Percentiles rank a stretch among this genome's conserved stretches.
Evolutionary conservation across 495 filamentous ascomycete genomes (phyloP).

Genomic region (Aspergillus cristatus): DNA sequence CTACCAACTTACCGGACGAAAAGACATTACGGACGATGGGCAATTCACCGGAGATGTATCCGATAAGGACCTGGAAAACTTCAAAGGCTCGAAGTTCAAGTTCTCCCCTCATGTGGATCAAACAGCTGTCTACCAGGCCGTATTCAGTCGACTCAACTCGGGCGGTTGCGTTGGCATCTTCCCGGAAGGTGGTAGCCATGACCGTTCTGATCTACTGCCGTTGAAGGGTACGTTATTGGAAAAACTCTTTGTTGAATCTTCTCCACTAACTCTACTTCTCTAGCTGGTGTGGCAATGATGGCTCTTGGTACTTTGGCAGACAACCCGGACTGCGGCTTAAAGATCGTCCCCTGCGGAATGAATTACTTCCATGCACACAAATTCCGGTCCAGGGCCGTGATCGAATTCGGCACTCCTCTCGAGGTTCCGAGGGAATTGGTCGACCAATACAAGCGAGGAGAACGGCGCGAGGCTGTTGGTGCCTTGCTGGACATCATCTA

Average conservation of each 20-base stretch:
- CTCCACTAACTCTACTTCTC: slow-evolving; percentile 1
- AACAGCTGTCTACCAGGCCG: slow-evolving; percentile 83
- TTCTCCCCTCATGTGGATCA: slow-evolving; percentile 92
- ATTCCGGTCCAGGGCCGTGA: slow-evolving; percentile 90
- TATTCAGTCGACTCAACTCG: slow-evolving; percentile 68
- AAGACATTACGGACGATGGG: slow-evolving; percentile 52
- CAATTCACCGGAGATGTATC: slow-evolving; percentile 43
- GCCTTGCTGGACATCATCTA: slow-evolving; percentile 78
- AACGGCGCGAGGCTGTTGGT: slow-evolving; percentile 76
- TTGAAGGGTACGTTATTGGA: slow-evolving; percentile 56
- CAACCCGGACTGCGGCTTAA: slow-evolving; percentile 81
- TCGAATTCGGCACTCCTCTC: slow-evolving; percentile 88
- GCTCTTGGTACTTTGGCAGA: slow-evolving; percentile 87
- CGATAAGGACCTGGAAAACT: slow-evolving; percentile 29
- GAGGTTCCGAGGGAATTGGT: slow-evolving; percentile 76
- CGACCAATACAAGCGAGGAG: slow-evolving; percentile 70
- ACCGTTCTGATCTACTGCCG: slow-evolving; percentile 85
- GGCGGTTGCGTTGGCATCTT: slow-evolving; percentile 96
- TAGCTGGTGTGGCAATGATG: slow-evolving; percentile 95
- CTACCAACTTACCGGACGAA: slow-evolving; percentile 67
- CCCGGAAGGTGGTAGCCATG: slow-evolving; percentile 95
- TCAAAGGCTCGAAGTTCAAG: slow-evolving; percentile 75
- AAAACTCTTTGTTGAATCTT: not conserved
- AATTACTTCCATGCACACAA: slow-evolving; percentile 99
- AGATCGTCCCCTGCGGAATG: slow-evolving; percentile 99